A percentile compares a stretch with the other conserved stretches of the same genome.
phyloP scores from a whole-genome alignment of 495 filamentous ascomycete genomes.

The Massariosphaeria phaeospora region DNA sequence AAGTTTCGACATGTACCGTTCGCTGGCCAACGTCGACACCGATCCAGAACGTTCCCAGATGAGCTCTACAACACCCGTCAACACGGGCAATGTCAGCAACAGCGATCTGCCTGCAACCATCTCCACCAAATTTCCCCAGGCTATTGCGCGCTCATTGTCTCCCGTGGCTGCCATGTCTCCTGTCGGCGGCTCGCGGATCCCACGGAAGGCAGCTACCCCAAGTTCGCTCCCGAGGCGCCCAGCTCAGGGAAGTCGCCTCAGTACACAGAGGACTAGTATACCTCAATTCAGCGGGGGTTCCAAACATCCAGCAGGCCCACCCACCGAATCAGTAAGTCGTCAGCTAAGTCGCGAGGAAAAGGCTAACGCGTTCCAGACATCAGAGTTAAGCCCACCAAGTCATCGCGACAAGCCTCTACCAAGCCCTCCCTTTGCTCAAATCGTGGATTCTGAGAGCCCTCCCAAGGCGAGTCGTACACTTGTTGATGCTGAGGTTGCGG shows the following conservation, averaged over 20 bases:
- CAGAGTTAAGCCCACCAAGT: background rate
- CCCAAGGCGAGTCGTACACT: slow-evolving; percentile 19
- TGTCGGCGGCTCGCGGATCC: background rate
- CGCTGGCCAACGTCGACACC: slow-evolving; percentile 1
- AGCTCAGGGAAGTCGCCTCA: background rate
- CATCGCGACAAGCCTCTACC: slow-evolving; percentile 22
- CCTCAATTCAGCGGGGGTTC: background rate
- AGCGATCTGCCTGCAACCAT: background rate
- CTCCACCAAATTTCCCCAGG: background rate
- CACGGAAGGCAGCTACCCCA: background rate
- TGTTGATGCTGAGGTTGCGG: slow-evolving; percentile 21
- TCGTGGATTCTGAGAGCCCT: slow-evolving; percentile 17
- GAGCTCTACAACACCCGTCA: background rate
- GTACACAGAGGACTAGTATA: background rate
- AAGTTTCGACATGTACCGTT: background rate
- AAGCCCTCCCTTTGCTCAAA: slow-evolving; percentile 16
- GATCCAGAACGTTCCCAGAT: background rate
- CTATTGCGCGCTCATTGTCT: background rate
- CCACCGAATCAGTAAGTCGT: background rate
- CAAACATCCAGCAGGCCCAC: background rate
- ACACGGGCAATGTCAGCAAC: background rate
- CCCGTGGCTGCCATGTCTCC: background rate
- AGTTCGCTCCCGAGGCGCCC: background rate
- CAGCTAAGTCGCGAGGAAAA: background rate
- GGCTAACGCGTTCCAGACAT: background rate